Evolutionary conservation across 2,329 filamentous ascomycete species (phyloP), one percentile per base, ranked within the genome.

Genomic region (Aspergillus viridinutans): DNA sequence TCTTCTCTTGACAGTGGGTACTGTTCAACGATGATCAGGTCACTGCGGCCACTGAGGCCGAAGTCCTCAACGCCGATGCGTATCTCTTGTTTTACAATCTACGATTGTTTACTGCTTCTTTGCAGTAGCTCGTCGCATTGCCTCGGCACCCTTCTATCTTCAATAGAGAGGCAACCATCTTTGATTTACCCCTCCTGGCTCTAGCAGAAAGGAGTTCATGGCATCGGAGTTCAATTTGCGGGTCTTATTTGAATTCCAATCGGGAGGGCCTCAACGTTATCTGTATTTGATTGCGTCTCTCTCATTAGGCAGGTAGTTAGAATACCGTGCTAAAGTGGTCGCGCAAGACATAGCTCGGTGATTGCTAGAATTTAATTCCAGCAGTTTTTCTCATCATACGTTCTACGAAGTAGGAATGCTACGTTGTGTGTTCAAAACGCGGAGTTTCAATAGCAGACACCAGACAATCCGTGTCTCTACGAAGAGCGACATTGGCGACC

Each of bases 1-100:
- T 38, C 32, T 38, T 38, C 5, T 17, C 14, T 38, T 70, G 59
- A 17, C 63, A 96, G 83, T 97, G 93, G 93, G 96, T 96, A 73
- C 86, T 90, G 55, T 97, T 97, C 75, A 95, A 97, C 69, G 93
- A 97, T 70, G 92, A 94, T 72, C 92, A 91, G 71, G 93, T 97
- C 25, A 90, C 92, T 59, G 71, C 92, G 55, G 93, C 90, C 2
- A 85, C 85, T 49, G 88, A 94, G 69, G 89, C 89, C 4, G 90
- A 97, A 58, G 93, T 97, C 3, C 80, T 97, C 45, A 84, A 83
- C 29, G 90, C 90, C 14, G 88, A 96, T 72, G 92, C 93, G 0
- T 97, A 97, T 73, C 79, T 97, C 56, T 78, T 97, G 53, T 96
- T 97, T 72, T 97, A 97, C 60, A 75, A 72, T 21, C 66, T 79